Percentiles rank a stretch among this genome's conserved stretches.
phyloP scores from a whole-genome alignment of 2,329 filamentous ascomycete genomes.

The Microsporum ferrugineum region DNA sequence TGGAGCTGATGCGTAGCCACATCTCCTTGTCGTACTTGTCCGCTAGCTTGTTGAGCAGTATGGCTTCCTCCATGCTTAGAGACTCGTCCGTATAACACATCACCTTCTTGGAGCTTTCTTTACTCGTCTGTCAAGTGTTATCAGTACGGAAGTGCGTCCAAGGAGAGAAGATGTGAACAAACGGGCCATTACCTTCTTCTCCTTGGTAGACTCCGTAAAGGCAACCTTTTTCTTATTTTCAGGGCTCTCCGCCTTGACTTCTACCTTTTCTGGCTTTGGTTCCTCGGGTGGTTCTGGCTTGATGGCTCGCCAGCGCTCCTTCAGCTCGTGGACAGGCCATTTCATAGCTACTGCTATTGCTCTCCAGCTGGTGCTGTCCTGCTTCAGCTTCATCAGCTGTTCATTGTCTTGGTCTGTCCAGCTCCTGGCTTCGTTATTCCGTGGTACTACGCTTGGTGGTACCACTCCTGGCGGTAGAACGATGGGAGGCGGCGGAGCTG shows the following conservation, averaged over 20 bases:
- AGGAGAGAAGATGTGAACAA: not conserved
- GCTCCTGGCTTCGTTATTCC: not conserved
- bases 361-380: conserved; percentile 17
- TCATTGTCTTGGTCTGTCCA: conserved; percentile 19
- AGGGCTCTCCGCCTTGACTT: conserved; percentile 1
- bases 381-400: conserved; percentile 16
- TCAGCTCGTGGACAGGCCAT: conserved; percentile 18
- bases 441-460: not conserved
- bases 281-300: conserved; percentile 4
- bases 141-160: not conserved
- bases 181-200: not conserved
- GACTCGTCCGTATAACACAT: conserved; percentile 21
- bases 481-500: not conserved
- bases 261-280: conserved; percentile 5
- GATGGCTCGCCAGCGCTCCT: conserved; percentile 17
- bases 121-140: not conserved
- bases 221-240: conserved; percentile 7
- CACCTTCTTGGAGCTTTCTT: conserved; percentile 3
- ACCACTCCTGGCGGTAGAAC: not conserved
- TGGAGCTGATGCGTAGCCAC: conserved; percentile 38
- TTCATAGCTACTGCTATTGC: conserved; percentile 18
- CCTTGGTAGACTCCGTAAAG: conserved; percentile 10
- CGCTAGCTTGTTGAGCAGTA: conserved; percentile 35
- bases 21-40: conserved; percentile 33
- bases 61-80: conserved; percentile 19